A percentile compares a stretch with the other conserved stretches of the same genome.
Evolutionary conservation across 2,329 filamentous ascomycete species (phyloP).

Genomic region (Xylaria sp.): DNA sequence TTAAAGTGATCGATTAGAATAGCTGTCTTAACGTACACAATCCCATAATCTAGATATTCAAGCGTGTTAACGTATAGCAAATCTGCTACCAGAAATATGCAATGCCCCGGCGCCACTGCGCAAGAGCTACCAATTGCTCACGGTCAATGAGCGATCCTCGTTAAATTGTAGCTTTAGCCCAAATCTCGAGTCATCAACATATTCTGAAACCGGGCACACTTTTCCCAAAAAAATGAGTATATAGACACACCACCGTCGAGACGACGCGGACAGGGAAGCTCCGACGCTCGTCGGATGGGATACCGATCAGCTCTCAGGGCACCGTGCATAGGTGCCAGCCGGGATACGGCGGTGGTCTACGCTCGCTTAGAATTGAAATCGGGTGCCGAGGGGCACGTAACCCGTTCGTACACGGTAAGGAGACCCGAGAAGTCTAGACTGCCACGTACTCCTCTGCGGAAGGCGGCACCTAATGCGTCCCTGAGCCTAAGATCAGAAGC

Average conservation of each 20-base stretch:
- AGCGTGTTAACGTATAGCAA: neutral
- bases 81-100: neutral
- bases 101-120: no score
- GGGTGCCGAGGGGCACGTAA: neutral
- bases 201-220: neutral
- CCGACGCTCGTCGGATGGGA: neutral
- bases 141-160: neutral
- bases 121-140: neutral
- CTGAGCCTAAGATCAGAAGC: neutral
- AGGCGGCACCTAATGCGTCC: conserved; percentile 1
- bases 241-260: neutral
- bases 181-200: neutral
- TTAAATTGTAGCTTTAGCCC: neutral
- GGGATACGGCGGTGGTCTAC: neutral
- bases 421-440: neutral
- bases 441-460: neutral
- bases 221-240: neutral
- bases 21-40: neutral
- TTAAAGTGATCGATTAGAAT: neutral
- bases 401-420: neutral
- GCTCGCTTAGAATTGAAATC: neutral
- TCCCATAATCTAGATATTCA: neutral
- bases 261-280: neutral
- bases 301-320: neutral
- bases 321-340: neutral